These are phyloP conservation scores for Escallonia rubra DNA, from an alignment of 129 eudicot species.

Conservation along the genomic window DNA sequence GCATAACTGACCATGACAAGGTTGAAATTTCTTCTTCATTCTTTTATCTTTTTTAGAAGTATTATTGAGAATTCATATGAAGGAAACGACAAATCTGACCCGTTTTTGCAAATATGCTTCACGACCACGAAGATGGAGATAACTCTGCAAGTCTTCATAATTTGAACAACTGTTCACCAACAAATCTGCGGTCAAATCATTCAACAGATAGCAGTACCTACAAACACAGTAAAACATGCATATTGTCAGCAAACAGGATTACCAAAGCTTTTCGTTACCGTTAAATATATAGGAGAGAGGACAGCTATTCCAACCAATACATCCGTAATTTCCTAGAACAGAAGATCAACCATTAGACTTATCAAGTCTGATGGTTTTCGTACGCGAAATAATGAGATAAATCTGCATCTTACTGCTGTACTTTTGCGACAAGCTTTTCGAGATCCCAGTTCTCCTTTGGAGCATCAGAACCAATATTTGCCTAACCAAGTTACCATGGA, in stretches of 20 bases:
- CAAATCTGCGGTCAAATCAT: slow-evolving; percentile 82
- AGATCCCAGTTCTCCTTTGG: slow-evolving; percentile 97
- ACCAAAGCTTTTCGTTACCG: too few relatives aligned
- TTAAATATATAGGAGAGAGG: too few relatives aligned
- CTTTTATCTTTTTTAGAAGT: too few relatives aligned
- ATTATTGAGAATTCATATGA: too few relatives aligned
- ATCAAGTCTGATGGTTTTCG: not conserved
- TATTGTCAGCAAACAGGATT: slow-evolving; percentile 5
- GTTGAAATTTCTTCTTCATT: too few relatives aligned
- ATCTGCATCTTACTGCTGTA: slow-evolving; percentile 69
- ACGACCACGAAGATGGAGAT: slow-evolving; percentile 84
- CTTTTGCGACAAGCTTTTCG: slow-evolving; percentile 77
- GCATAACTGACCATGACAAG: too few relatives aligned
- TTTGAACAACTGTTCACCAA: slow-evolving; percentile 47
- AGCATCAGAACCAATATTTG: slow-evolving; percentile 93
- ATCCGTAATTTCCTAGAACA: too few relatives aligned
- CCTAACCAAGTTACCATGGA: slow-evolving; percentile 36
- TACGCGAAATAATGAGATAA: slow-evolving; percentile 6
- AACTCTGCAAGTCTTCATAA: slow-evolving; percentile 67
- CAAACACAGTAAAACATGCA: not conserved
- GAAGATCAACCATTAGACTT: too few relatives aligned
- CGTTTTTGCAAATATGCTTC: slow-evolving; percentile 90
- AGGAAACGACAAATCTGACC: slow-evolving; percentile 28
- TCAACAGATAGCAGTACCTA: slow-evolving; percentile 94
- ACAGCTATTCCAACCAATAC: too few relatives aligned